Percentiles rank a stretch among this genome's conserved stretches.
Conservation (phyloP, 352 stramenopile genomes). For the Phytophthora litchii region DNA sequence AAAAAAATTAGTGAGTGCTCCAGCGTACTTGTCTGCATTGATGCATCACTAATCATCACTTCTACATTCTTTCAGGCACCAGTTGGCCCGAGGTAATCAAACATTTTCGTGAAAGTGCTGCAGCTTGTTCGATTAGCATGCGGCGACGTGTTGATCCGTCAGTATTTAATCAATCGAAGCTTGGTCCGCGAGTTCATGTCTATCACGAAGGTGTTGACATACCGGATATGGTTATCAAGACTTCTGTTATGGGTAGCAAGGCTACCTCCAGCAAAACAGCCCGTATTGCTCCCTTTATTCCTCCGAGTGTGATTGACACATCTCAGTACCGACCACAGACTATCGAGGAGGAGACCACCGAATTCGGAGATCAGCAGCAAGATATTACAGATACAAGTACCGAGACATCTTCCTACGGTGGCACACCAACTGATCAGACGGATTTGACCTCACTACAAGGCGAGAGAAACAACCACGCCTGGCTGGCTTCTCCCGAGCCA, state of each 20-base stretch:
- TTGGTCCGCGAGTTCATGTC: slow-evolving; percentile 5
- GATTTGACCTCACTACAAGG: background rate
- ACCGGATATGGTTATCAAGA: slow-evolving; percentile 41
- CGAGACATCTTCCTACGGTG: background rate
- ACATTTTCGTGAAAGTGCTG: slow-evolving; percentile 64
- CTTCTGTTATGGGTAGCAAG: slow-evolving; percentile 32
- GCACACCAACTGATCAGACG: background rate
- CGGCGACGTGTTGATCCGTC: slow-evolving; percentile 38
- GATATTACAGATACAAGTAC: slow-evolving; percentile 4
- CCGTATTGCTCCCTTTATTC: slow-evolving; percentile 29
- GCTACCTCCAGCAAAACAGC: slow-evolving; percentile 11
- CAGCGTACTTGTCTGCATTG: background rate
- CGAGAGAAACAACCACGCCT: slow-evolving; percentile 32
- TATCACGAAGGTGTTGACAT: slow-evolving; percentile 27
- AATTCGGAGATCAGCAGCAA: slow-evolving; percentile 6
- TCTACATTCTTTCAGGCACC: slow-evolving; percentile 37
- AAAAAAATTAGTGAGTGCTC: slow-evolving; percentile 67
- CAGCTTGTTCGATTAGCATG: slow-evolving; percentile 46
- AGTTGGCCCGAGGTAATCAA: slow-evolving; percentile 76
- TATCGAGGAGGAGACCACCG: slow-evolving; percentile 28
- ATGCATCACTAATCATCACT: background rate
- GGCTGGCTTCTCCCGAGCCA: slow-evolving; percentile 15
- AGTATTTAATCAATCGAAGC: slow-evolving; percentile 10
- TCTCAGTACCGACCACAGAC: slow-evolving; percentile 9
- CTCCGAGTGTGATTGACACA: slow-evolving; percentile 15